Evolutionary conservation across 441 rosid species (phyloP), one percentile per base, ranked within the genome.

Genomic region (Gossypium aridum): DNA sequence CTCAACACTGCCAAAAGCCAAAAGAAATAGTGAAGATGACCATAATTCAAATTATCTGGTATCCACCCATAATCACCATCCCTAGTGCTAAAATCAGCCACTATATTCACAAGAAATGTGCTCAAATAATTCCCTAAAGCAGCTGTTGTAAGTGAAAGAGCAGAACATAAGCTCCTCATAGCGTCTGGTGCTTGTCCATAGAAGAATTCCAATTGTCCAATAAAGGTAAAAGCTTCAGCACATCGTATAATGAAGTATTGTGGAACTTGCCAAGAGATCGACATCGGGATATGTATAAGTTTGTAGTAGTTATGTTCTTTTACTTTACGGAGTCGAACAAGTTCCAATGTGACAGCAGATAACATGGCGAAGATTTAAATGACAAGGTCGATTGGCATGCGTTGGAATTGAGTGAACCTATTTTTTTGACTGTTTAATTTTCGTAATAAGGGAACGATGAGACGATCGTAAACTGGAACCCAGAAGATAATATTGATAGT

Each of bases 401-500:
- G 76, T 78, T 90, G 92, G 13, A 87, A 92, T 80, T 87, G 94
- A 2, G 87, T 85, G 86, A 90, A 84, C 9, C 88, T 87, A 0
- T 85, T 85, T 26, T 84, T 87, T 4, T 77, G 82, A 5, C 91
- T 90, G 0, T 88, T 87, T 85, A 66, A 76, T 20, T 77, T 84
- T 66, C 82, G 49, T 4, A 84, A 86, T 0, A 84, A 28, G 1
- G 85, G 91, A 12, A 88, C 84, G 0, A 88, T 88, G 3, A 88
- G 61, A 23, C 64, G 78, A 79, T 90, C 94, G 9, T 85, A 90
- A n/a, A 88, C 78, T 0, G 93, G 97, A n/a, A 88, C 88, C 93
- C 97, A 91, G 77, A 91, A 85, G 76, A 94, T 87, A 23, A 94
- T 92, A 23, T 89, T 88, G 17, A 90, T 77, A 0, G 93, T 90